Evolutionary conservation across 257 asterid species (phyloP).

Genomic region (Penstemon eatonii): DNA sequence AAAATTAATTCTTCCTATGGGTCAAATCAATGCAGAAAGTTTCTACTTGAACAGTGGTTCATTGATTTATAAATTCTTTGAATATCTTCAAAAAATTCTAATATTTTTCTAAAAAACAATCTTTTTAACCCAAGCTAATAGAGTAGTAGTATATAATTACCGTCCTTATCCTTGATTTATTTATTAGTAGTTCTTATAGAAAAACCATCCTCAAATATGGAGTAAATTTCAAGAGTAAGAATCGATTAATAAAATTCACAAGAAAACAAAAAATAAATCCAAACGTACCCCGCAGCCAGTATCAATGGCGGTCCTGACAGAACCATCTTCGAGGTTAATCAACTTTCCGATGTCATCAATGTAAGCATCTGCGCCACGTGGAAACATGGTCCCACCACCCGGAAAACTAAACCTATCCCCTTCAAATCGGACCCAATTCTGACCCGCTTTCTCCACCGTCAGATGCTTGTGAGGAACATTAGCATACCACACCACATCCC

Average conservation of each 20-base stretch:
- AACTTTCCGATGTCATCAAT: conserved; percentile 80
- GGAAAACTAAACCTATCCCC: conserved; percentile 88
- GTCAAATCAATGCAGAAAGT: no score
- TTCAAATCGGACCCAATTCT: conserved; percentile 91
- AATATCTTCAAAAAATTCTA: neutral
- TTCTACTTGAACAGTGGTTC: no score
- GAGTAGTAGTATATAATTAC: neutral
- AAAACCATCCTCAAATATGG: neutral
- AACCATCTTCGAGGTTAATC: conserved; percentile 67
- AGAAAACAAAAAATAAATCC: conserved; percentile 4
- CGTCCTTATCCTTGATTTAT: conserved; percentile 21
- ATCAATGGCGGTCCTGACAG: conserved; percentile 83
- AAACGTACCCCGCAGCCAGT: conserved; percentile 90
- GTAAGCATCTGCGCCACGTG: conserved; percentile 90
- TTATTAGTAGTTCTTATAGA: neutral
- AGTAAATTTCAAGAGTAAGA: conserved; percentile 10
- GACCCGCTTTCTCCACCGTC: conserved; percentile 90
- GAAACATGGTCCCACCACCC: conserved; percentile 98
- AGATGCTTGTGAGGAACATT: conserved; percentile 96
- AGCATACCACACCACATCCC: conserved; percentile 81
- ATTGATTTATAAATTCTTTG: neutral
- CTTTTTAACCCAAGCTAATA: no score
- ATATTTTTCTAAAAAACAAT: no score
- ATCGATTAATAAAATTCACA: neutral
- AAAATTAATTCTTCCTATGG: no score